Evolutionary conservation across 805 yeast genomes (phyloP), one percentile per base, ranked within the genome.

Genomic region (Lipomyces oligophaga): DNA sequence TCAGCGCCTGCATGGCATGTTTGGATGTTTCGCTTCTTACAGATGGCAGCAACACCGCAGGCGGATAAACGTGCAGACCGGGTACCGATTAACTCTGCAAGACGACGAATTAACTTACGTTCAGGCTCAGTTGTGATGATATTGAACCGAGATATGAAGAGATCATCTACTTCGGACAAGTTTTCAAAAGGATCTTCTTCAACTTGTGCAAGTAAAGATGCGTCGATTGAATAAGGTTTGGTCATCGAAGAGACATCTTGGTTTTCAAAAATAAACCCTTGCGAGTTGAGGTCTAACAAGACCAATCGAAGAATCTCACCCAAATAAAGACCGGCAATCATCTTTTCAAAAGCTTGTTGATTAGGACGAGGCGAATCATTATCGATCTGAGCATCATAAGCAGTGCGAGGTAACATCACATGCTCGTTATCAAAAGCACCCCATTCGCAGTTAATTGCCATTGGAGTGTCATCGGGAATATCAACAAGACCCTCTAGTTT

Each of bases 381-480:
- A 67, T 90, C 97, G 57, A 90, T 82, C 57, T 72, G 74, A 45
- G 81, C 64, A 68, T 90, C 98, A 67, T 80, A 90, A 66, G 81
- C 82, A 58, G 95, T 89, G 71, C 96, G 80, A 64, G 97, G 97
- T 60, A 90, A 76, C 28, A 81, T 77, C 7, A 58, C 49, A 62
- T 83, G 94, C 69, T 87, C 96, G 65, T 87, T 89, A 67, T 90
- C 97, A 65, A 90, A 90, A 5, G 97, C 90, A 63, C 98, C 97
- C 72, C 90, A 90, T 73, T 90, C 98, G 75, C 97, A 88, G 76
- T 90, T 90, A 67, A 90, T 90, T 45, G 96, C 96, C 95, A 90
- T 89, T 54, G 83, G 80, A 34, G 83, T 75, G 40, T 77, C 77
- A 5, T 63, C 67, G 31, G 77, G 63, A 58, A 87, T 76, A 63